Base-by-base conservation (phyloP, 805 yeast genomes). In the Peterozyma xylosa region DNA sequence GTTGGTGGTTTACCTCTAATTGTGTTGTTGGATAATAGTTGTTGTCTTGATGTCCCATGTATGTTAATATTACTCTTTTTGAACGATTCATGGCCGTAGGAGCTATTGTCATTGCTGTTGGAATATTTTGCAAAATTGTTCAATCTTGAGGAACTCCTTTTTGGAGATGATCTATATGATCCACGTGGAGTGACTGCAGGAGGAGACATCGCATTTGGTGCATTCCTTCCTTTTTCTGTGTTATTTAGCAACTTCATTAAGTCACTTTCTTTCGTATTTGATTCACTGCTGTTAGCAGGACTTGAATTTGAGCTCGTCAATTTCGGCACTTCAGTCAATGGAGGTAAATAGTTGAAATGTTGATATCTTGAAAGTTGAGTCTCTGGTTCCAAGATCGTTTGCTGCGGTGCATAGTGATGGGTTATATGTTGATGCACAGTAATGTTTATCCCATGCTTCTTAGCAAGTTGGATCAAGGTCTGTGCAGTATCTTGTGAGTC, bases 351-450 rank as follows among this genome's bases (percentile, higher is more conserved):
- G 57, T 82, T 83, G 66, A 84, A 84, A 64, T 84, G 93, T 40
- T 80, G 80, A 46, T 68, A 75, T 55, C 90, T 63, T 38, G 74
- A 70, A 2, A 79, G 63, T 33, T 74, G 76, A 3, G 78, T 62
- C 43, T 78, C 83, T 5, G 78, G 76, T 43, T 73, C 76, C 16
- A 67, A 38, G 21, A 59, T 43, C 10, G 64, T 45, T 36, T 37
- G 53, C 36, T 71, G 73, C 2, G 77, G 72, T 7, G 72, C 69
- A 60, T 83, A 82, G 60, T 85, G 89, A 57, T 86, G 86, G 60
- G 86, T 91, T 38, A 84, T 80, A 59, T 86, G 96, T 58, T 88
- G 96, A 62, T 88, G 95, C 16, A 88, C 75, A 3, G 88, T 80
- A 11, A 88, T 70, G 38, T 75, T 71, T 37, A 84, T 63, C 15